phyloP scores from a whole-genome alignment of 2,329 filamentous ascomycete genomes.

The Xylariaceae sp. region DNA sequence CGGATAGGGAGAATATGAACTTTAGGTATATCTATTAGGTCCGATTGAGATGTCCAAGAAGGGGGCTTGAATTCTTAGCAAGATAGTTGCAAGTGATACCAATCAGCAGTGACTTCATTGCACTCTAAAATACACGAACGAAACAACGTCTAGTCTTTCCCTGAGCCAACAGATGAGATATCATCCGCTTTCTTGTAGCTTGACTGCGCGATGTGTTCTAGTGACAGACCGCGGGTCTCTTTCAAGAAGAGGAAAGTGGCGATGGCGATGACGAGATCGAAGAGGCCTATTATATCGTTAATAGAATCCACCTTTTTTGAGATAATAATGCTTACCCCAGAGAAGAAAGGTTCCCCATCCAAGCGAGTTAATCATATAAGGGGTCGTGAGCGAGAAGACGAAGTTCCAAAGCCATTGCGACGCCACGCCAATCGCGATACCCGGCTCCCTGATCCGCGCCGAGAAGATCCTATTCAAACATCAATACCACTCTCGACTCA shows the following conservation, averaged over 20 bases:
- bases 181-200: conserved; percentile 21
- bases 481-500: neutral
- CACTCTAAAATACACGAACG: neutral
- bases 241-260: conserved; percentile 53
- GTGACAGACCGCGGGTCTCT: conserved; percentile 63
- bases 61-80: too few relatives aligned
- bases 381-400: conserved; percentile 43
- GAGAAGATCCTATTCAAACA: conserved; percentile 41
- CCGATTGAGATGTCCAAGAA: too few relatives aligned
- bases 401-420: conserved; percentile 49
- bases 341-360: conserved; percentile 44
- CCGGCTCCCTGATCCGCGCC: conserved; percentile 43
- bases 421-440: conserved; percentile 41
- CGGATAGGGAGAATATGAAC: conserved; percentile 48
- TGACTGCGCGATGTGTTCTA: conserved; percentile 49
- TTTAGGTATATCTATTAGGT: conserved; percentile 32
- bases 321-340: conserved; percentile 33
- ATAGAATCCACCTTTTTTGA: neutral
- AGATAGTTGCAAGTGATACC: too few relatives aligned
- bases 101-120: neutral
- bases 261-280: conserved; percentile 38
- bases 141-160: neutral
- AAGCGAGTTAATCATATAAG: conserved; percentile 45
- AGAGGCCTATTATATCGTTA: conserved; percentile 22
- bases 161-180: conserved; percentile 10